Evolutionary conservation across 192 early-diverging fungal genomes (phyloP).

Genomic region (Rhizophlyctis rosea): DNA sequence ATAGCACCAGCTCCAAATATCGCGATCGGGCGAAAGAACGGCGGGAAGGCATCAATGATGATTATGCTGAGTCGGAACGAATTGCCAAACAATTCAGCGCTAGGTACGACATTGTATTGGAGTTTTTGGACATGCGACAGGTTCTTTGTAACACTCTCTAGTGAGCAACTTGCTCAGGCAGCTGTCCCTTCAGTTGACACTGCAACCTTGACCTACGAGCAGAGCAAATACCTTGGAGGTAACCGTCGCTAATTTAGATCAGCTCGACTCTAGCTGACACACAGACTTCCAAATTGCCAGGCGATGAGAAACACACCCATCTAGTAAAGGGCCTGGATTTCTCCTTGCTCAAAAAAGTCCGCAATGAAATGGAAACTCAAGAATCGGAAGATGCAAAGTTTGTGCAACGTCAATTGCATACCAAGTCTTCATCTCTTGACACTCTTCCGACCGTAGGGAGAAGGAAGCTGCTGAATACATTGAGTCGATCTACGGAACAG

Average conservation of each 20-base stretch:
- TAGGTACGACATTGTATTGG: slow-evolving; percentile 14
- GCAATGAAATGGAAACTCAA: slow-evolving; percentile 37
- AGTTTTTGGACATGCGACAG: slow-evolving; percentile 3
- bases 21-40: slow-evolving; percentile 93
- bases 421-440: neutral
- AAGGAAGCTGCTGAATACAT: slow-evolving; percentile 40
- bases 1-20: slow-evolving; percentile 47
- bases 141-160: neutral
- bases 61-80: slow-evolving; percentile 62
- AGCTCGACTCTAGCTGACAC: too few relatives aligned
- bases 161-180: neutral
- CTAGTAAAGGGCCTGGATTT: slow-evolving; percentile 91
- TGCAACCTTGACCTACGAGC: slow-evolving; percentile 43
- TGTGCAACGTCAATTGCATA: neutral
- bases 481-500: slow-evolving; percentile 42
- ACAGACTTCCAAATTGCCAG: too few relatives aligned
- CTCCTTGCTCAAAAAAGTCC: slow-evolving; percentile 71
- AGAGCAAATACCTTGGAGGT: slow-evolving; percentile 88
- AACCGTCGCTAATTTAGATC: too few relatives aligned
- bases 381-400: slow-evolving; percentile 11
- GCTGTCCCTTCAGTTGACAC: slow-evolving; percentile 4
- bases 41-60: slow-evolving; percentile 63
- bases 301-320: slow-evolving; percentile 83
- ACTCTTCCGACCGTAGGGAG: slow-evolving; percentile 23
- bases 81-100: slow-evolving; percentile 48